Conservation (phyloP, 2,329 filamentous ascomycete species). For the Rutstroemia sp. region DNA sequence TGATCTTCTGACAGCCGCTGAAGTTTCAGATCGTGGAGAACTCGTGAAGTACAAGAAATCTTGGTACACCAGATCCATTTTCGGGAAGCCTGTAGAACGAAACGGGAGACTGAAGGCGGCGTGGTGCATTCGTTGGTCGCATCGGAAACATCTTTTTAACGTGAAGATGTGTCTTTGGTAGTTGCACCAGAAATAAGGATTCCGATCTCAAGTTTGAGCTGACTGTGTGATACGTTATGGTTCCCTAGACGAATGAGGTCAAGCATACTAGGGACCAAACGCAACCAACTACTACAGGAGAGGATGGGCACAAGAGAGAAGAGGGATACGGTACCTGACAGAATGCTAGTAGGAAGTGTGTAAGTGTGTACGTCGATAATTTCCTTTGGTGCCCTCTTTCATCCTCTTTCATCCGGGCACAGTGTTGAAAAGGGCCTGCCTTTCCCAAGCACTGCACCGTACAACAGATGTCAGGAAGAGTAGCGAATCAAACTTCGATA, state of each 20-base stretch:
- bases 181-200: slow-evolving; percentile 4
- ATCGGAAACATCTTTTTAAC: slow-evolving; percentile 12
- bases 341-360: too few relatives aligned
- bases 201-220: slow-evolving; percentile 7
- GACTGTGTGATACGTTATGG: not conserved
- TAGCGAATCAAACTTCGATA: too few relatives aligned
- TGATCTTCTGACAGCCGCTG: slow-evolving; percentile 21
- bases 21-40: slow-evolving; percentile 26
- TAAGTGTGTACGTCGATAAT: too few relatives aligned
- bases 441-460: too few relatives aligned
- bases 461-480: too few relatives aligned
- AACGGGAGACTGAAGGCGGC: slow-evolving; percentile 18
- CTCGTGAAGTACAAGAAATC: slow-evolving; percentile 21
- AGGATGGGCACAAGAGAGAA: too few relatives aligned
- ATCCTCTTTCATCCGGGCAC: too few relatives aligned
- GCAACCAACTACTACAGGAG: too few relatives aligned
- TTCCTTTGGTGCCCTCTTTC: too few relatives aligned
- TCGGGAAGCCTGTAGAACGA: slow-evolving; percentile 14
- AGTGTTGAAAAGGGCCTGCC: too few relatives aligned
- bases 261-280: too few relatives aligned
- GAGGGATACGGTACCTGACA: too few relatives aligned
- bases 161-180: slow-evolving; percentile 5
- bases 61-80: slow-evolving; percentile 12
- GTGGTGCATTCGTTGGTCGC: slow-evolving; percentile 12
- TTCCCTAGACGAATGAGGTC: not conserved